A percentile compares a stretch with the other conserved stretches of the same genome.
These are phyloP conservation scores for Microdochium trichocladiopsis DNA, from an alignment of 2,329 filamentous ascomycete species.

Conservation along the genomic window DNA sequence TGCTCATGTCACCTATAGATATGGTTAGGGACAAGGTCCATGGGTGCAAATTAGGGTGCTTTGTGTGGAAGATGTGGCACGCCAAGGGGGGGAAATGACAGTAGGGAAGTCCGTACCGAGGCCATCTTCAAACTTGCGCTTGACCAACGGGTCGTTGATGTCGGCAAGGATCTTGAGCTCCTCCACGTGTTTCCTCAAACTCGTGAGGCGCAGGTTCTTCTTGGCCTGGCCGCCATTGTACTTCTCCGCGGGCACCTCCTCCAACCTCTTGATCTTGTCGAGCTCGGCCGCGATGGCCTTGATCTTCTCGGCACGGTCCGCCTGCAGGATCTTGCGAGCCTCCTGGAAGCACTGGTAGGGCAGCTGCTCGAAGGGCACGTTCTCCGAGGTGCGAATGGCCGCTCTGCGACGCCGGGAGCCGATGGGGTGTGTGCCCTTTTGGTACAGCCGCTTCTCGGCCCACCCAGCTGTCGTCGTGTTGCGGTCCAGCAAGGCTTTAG, in stretches of 20 bases:
- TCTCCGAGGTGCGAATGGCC: constrained; percentile 55
- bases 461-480: constrained; percentile 56
- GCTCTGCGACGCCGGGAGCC: constrained; percentile 80
- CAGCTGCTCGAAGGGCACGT: constrained; percentile 84
- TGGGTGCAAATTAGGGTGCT: too few species aligned
- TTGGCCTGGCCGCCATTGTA: constrained; percentile 55
- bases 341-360: constrained; percentile 99
- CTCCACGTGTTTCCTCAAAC: constrained; percentile 67
- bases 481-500: constrained; percentile 48
- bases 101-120: constrained; percentile 48
- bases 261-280: constrained; percentile 60
- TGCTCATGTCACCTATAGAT: constrained; percentile 77
- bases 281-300: constrained; percentile 61
- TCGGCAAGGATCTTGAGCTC: constrained; percentile 82
- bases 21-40: constrained; percentile 10
- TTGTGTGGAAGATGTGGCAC: too few species aligned
- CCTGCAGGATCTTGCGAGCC: constrained; percentile 73
- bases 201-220: constrained; percentile 60
- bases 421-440: constrained; percentile 62
- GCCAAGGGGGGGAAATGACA: too few species aligned
- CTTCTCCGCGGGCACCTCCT: constrained; percentile 48
- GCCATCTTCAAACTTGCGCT: constrained; percentile 90
- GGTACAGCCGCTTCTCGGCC: constrained; percentile 62
- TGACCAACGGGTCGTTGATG: constrained; percentile 90
- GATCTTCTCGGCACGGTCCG: constrained; percentile 77